A percentile compares a stretch with the other conserved stretches of the same genome.
phyloP scores from a whole-genome alignment of 495 filamentous ascomycete genomes.

The Penicillium cosmopolitanum region DNA sequence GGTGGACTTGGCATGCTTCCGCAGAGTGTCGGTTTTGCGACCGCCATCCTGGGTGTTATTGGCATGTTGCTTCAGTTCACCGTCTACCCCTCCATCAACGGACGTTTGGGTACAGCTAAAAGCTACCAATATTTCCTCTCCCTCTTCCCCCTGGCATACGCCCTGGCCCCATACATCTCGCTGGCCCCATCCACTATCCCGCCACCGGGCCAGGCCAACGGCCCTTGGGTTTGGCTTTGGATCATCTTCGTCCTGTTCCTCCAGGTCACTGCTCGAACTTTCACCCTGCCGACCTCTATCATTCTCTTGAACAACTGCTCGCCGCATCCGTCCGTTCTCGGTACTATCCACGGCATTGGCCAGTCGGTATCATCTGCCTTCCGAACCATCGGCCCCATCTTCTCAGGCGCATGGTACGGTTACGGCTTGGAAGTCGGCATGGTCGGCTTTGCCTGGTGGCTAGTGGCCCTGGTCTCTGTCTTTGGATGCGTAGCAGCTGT shows the following conservation, averaged over 20 bases:
- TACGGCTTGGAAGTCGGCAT: constrained; percentile 68
- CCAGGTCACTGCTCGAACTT: constrained; percentile 79
- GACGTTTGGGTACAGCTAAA: constrained; percentile 66
- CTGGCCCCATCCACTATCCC: constrained; percentile 64
- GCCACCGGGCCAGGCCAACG: constrained; percentile 66
- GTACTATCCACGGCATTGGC: constrained; percentile 80
- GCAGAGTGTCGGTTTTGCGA: constrained; percentile 72
- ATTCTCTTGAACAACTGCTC: constrained; percentile 86
- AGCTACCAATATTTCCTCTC: constrained; percentile 70
- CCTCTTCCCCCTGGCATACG: constrained; percentile 76
- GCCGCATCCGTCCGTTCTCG: constrained; percentile 78
- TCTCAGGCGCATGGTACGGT: constrained; percentile 74
- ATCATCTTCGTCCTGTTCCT: constrained; percentile 70
- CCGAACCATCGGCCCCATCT: constrained; percentile 73
- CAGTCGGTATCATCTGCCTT: constrained; percentile 73
- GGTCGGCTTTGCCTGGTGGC: constrained; percentile 81
- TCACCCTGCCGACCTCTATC: constrained; percentile 74
- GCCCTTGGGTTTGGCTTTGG: constrained; percentile 65
- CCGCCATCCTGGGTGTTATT: constrained; percentile 75
- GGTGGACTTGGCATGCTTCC: constrained; percentile 80
- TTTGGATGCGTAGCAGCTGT: constrained; percentile 63
- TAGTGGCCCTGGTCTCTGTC: constrained; percentile 63
- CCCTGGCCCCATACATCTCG: constrained; percentile 71
- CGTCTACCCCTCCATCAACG: constrained; percentile 71
- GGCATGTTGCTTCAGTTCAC: constrained; percentile 78